Evolutionary conservation across 164 flowering plant genomes (phyloP).

Genomic region (Aristolochia fimbriata): DNA sequence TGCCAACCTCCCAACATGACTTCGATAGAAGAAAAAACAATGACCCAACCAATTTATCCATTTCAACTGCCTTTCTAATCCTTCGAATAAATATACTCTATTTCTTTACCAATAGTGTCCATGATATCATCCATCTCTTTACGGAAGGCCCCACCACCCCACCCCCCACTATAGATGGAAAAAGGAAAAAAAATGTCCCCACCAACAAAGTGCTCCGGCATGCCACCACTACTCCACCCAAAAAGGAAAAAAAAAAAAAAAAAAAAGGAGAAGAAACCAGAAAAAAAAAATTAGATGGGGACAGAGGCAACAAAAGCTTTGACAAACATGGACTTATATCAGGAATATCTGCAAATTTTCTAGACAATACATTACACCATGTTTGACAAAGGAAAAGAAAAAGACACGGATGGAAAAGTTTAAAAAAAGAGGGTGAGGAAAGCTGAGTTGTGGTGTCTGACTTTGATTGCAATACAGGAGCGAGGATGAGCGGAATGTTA

Average conservation of each 20-base stretch:
- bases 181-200: constrained; percentile 19
- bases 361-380: constrained; percentile 33
- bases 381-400: constrained; percentile 33
- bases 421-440: constrained; percentile 9
- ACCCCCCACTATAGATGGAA: constrained; percentile 17
- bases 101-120: background rate
- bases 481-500: constrained; percentile 7
- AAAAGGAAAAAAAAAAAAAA: constrained; percentile 18
- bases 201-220: constrained; percentile 39
- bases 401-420: constrained; percentile 4
- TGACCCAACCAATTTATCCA: constrained; percentile 4
- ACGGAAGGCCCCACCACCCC: constrained; percentile 45
- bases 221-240: constrained; percentile 34
- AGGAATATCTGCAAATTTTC: constrained; percentile 19
- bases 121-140: constrained; percentile 14
- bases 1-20: constrained; percentile 1
- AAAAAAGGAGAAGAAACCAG: background rate
- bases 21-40: background rate
- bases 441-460: constrained; percentile 44
- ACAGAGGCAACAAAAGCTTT: constrained; percentile 26
- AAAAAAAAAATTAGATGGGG: too few species aligned
- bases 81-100: background rate
- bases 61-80: constrained; percentile 3
- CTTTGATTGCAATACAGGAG: constrained; percentile 46
- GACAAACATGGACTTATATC: constrained; percentile 31